phyloP scores from a whole-genome alignment of 257 asterid species.

The Paulownia fortunei region DNA sequence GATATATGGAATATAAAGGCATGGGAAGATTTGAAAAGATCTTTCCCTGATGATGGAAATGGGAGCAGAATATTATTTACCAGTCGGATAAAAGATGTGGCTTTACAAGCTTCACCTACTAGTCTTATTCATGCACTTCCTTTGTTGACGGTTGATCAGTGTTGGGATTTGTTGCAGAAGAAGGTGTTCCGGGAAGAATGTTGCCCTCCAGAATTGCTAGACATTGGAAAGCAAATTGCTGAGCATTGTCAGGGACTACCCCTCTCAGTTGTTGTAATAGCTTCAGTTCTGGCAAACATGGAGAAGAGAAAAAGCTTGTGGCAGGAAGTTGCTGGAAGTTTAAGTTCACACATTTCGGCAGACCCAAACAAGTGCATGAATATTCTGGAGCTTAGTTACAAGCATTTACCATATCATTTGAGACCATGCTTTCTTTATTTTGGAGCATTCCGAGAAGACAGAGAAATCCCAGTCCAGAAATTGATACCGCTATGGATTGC shows the following conservation, averaged over 20 bases:
- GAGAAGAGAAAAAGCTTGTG: constrained; percentile 21
- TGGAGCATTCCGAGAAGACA: constrained; percentile 17
- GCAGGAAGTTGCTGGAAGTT: background rate
- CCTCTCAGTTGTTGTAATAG: constrained; percentile 18
- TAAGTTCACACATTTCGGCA: too few relatives aligned
- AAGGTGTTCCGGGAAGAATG: background rate
- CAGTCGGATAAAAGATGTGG: background rate
- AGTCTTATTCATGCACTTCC: background rate
- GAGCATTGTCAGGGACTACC: constrained; percentile 22
- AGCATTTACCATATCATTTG: too few relatives aligned
- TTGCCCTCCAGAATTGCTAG: constrained; percentile 29
- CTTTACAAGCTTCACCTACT: background rate
- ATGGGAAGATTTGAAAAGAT: background rate
- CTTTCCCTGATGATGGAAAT: too few relatives aligned
- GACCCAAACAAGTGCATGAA: background rate
- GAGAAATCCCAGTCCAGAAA: background rate
- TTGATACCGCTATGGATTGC: constrained; percentile 22
- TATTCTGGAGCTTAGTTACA: constrained; percentile 14
- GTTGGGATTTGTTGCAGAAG: constrained; percentile 21
- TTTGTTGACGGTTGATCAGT: background rate
- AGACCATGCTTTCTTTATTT: too few relatives aligned
- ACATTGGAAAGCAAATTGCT: too few relatives aligned
- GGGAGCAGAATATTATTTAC: background rate
- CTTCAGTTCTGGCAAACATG: background rate
- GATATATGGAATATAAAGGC: background rate